Base-by-base conservation (phyloP, 331 rosid species). In the Telfairia occidentalis region DNA sequence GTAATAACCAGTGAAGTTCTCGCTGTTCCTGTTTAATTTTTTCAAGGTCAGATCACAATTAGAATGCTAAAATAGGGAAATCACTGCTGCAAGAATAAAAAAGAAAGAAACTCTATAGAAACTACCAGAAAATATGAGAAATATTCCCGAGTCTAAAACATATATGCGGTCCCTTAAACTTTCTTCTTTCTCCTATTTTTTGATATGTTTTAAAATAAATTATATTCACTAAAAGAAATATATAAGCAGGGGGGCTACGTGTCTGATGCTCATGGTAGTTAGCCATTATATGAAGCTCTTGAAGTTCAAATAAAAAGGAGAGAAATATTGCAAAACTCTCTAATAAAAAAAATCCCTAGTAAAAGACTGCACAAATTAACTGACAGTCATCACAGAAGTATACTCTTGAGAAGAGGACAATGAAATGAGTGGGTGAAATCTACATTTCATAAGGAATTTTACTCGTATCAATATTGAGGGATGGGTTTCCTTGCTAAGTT, bases 1-100 rank as follows among this genome's bases (percentile, higher is more conserved):
- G 99, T 90, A 77, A 95, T 88, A 78, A 95, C 82, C 71, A 95
- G 86, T 45, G 99, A 95, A 75, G 99, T 92, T 85, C 99, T 95
- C 10, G 99, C 97, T 15, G 97, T 86, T 78, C 99, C 99, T 95
- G 92, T 81, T 60, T 72, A 78, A 75, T 58, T 59, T 79, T 77
- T 73, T 45, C 66, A 30, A 72, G 46, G 77, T 81, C 78, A 88
- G 42, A 55, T 42, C 40, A 23, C 16, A 38, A 15, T 34, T 50
- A 74, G 52, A 74, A 23, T 15, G 9, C 16, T 1, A 34, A 74
- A 74, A 34, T 13, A 37, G 37, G 65, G n/a, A 28, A 74, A 50
- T 15, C 49, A 30, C 3, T 2, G 19, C 15, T 37, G 2, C 2
- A 10, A 38, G 24, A 40, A 58, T 3, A 24, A 75, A 54, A 28